Evolutionary conservation across 2,329 filamentous ascomycete species (phyloP).

Genomic region (Knoxdaviesia capensis): DNA sequence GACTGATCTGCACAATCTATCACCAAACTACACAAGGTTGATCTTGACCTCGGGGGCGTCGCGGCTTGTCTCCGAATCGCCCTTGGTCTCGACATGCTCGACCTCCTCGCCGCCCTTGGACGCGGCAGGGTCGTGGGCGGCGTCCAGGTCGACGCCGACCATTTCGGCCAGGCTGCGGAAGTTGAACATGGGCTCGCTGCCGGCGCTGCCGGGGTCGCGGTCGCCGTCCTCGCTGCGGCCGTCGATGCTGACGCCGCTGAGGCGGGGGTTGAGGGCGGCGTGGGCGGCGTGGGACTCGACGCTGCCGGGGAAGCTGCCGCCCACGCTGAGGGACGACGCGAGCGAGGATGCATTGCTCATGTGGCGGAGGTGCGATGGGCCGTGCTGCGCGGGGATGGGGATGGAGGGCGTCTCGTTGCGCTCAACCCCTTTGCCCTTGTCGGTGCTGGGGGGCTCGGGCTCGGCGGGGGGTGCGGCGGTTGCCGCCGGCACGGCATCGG

Average conservation of each 20-base stretch:
- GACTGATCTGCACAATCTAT: too few species aligned
- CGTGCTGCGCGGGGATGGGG: slow-evolving; percentile 10
- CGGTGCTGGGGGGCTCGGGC: slow-evolving; percentile 10
- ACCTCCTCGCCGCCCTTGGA: too few species aligned
- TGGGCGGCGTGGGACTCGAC: slow-evolving; percentile 14
- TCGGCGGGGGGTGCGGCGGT: slow-evolving; percentile 16
- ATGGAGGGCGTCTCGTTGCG: slow-evolving; percentile 16
- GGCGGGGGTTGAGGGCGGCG: slow-evolving; percentile 25
- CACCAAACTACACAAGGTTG: too few species aligned
- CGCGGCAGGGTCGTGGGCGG: too few species aligned
- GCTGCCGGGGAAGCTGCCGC: slow-evolving; percentile 42
- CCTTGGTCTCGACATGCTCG: too few species aligned
- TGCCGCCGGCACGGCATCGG: slow-evolving; percentile 17
- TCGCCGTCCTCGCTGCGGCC: slow-evolving; percentile 27
- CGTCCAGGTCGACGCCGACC: slow-evolving; percentile 44
- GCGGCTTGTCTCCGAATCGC: too few species aligned
- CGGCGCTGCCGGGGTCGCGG: slow-evolving; percentile 27
- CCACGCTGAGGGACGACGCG: slow-evolving; percentile 42
- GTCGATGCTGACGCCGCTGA: slow-evolving; percentile 31
- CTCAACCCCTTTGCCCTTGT: slow-evolving; percentile 54
- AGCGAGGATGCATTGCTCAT: slow-evolving; percentile 76
- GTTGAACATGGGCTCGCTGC: slow-evolving; percentile 68
- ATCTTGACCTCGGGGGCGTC: too few species aligned
- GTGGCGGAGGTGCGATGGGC: slow-evolving; percentile 55
- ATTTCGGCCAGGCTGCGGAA: slow-evolving; percentile 75